These are phyloP conservation scores for Neophaeococcomyces aloes DNA, from an alignment of 2,329 filamentous ascomycete species.

Conservation along the genomic window DNA sequence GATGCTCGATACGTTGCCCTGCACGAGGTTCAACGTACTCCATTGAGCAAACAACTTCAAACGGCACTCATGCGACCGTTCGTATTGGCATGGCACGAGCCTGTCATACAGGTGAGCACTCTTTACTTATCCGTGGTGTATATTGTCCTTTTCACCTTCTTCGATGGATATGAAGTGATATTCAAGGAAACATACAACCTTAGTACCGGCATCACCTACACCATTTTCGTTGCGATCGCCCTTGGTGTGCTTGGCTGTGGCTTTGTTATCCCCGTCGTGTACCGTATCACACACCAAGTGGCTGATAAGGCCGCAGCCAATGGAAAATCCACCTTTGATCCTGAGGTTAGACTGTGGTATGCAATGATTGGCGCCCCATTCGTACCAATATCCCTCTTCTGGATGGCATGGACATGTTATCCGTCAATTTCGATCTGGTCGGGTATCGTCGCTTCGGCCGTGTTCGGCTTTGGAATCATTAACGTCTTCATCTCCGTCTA, in stretches of 20 bases:
- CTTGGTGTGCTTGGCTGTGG: conserved; percentile 31
- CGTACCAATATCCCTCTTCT: conserved; percentile 45
- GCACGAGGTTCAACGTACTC: conserved; percentile 34
- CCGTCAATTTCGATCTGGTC: conserved; percentile 37
- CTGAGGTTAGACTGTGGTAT: conserved; percentile 46
- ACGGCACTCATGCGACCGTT: conserved; percentile 39
- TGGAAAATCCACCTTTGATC: conserved; percentile 33
- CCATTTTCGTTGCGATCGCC: conserved; percentile 40
- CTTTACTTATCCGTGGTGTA: conserved; percentile 25
- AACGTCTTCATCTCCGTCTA: conserved; percentile 43
- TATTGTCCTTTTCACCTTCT: conserved; percentile 29
- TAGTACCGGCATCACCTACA: conserved; percentile 34
- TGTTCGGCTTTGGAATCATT: conserved; percentile 44
- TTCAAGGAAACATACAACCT: conserved; percentile 42
- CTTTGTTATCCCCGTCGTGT: conserved; percentile 36
- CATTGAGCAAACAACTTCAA: conserved; percentile 31
- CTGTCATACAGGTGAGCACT: conserved; percentile 24
- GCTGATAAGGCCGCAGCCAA: conserved; percentile 32
- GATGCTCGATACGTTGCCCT: conserved; percentile 40
- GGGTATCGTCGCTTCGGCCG: conserved; percentile 39
- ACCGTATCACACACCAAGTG: conserved; percentile 34
- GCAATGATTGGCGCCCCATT: conserved; percentile 41
- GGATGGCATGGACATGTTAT: conserved; percentile 47
- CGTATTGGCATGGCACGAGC: conserved; percentile 38
- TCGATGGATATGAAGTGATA: conserved; percentile 42